A percentile compares a stretch with the other conserved stretches of the same genome.
phyloP scores from a whole-genome alignment of 306 rosid species.

The Dryas octopetala region DNA sequence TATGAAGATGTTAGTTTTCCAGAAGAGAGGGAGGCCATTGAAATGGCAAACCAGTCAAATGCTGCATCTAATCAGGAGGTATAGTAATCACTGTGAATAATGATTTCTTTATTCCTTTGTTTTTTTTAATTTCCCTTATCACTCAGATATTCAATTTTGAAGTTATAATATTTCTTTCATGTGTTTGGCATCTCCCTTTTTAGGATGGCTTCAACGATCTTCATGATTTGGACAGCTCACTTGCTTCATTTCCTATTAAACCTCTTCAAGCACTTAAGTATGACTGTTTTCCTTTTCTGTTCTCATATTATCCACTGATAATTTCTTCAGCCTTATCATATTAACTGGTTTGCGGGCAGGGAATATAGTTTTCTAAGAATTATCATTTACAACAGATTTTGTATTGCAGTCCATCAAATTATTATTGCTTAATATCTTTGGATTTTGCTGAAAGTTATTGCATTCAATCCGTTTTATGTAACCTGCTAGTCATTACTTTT shows the following conservation, averaged over 20 bases:
- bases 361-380: background rate
- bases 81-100: constrained; percentile 23
- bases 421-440: background rate
- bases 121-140: background rate
- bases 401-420: background rate
- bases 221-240: constrained; percentile 78
- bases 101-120: constrained; percentile 6
- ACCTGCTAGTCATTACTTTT: background rate
- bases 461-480: background rate
- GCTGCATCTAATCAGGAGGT: constrained; percentile 62
- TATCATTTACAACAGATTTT: background rate
- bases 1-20: constrained; percentile 47
- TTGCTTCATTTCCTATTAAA: constrained; percentile 82
- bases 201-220: constrained; percentile 77
- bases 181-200: constrained; percentile 21
- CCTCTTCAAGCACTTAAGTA: constrained; percentile 94
- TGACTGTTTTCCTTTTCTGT: constrained; percentile 24
- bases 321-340: background rate
- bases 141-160: constrained; percentile 20
- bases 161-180: constrained; percentile 18
- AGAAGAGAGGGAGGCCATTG: constrained; percentile 38
- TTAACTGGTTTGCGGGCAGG: background rate
- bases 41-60: constrained; percentile 49
- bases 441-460: background rate
- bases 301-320: background rate